Conservation (phyloP, 305 asterid species). For the Fraxinus floribunda region DNA sequence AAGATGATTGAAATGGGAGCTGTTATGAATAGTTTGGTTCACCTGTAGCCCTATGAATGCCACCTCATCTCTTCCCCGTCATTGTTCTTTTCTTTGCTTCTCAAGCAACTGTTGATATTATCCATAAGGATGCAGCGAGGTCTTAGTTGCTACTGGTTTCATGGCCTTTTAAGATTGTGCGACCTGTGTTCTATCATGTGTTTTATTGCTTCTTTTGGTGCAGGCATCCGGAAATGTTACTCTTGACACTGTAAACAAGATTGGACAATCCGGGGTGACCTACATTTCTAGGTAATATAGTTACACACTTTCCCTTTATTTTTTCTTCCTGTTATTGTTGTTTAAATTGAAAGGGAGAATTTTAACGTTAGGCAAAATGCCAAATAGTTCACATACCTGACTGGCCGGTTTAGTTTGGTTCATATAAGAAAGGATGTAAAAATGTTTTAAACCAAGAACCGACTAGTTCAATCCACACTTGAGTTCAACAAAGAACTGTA, state of each 20-base stretch:
- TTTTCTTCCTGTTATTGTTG: not conserved
- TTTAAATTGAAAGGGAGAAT: not conserved
- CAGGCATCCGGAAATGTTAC: constrained; percentile 99
- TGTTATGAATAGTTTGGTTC: not conserved
- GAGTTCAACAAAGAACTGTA: not conserved
- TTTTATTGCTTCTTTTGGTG: constrained; percentile 18
- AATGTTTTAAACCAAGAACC: not conserved
- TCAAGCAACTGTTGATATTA: not conserved
- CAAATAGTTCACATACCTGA: not conserved
- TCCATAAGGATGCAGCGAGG: not conserved
- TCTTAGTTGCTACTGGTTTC: not conserved
- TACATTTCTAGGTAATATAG: constrained; percentile 82
- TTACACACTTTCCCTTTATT: not conserved
- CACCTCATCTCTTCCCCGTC: not conserved
- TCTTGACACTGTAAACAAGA: constrained; percentile 77
- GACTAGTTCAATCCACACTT: not conserved
- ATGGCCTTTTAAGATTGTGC: constrained; percentile 7
- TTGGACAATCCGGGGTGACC: constrained; percentile 94
- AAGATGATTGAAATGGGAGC: not conserved
- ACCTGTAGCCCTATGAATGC: not conserved
- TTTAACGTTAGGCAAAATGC: not conserved
- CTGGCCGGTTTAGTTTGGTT: not conserved
- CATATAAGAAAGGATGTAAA: not conserved
- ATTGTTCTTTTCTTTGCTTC: not conserved
- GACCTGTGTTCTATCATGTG: constrained; percentile 19